Percentiles rank a stretch among this genome's conserved stretches.
Conservation (phyloP, 1,284 basidiomycete genomes). For the Sanguinoderma infundibulare region DNA sequence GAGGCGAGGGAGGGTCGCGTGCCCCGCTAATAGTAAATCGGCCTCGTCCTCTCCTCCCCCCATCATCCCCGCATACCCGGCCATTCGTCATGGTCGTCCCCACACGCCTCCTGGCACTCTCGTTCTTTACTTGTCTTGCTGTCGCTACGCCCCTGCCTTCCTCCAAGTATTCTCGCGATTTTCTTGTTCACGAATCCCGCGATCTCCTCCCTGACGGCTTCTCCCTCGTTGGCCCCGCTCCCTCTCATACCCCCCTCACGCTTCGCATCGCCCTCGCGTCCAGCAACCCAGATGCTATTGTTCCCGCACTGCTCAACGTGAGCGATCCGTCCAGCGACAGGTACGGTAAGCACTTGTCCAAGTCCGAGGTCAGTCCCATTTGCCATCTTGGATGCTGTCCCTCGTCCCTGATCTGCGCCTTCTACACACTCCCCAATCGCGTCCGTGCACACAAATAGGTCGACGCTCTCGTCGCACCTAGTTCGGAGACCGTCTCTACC, state of each 20-base stretch:
- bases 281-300: slow-evolving; percentile 38
- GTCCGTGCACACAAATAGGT: slow-evolving; percentile 31
- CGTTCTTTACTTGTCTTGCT: slow-evolving; percentile 19
- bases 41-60: background rate
- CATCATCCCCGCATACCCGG: background rate
- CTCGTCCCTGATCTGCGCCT: background rate
- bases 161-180: slow-evolving; percentile 19
- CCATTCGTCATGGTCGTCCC: slow-evolving; percentile 16
- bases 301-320: slow-evolving; percentile 38
- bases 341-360: slow-evolving; percentile 38
- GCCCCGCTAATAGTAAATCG: too few relatives aligned
- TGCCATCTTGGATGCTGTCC: background rate
- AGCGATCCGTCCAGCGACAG: slow-evolving; percentile 37
- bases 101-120: slow-evolving; percentile 24
- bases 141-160: slow-evolving; percentile 15
- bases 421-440: background rate
- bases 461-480: slow-evolving; percentile 42
- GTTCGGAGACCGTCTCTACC: slow-evolving; percentile 38
- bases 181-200: slow-evolving; percentile 35
- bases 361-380: slow-evolving; percentile 34
- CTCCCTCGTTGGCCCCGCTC: slow-evolving; percentile 31
- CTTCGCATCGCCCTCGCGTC: slow-evolving; percentile 41
- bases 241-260: slow-evolving; percentile 30
- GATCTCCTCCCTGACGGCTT: slow-evolving; percentile 34
- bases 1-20: too few relatives aligned